Evolutionary conservation across 2,329 filamentous ascomycete species (phyloP).

Genomic region (Apiospora malaysiana): DNA sequence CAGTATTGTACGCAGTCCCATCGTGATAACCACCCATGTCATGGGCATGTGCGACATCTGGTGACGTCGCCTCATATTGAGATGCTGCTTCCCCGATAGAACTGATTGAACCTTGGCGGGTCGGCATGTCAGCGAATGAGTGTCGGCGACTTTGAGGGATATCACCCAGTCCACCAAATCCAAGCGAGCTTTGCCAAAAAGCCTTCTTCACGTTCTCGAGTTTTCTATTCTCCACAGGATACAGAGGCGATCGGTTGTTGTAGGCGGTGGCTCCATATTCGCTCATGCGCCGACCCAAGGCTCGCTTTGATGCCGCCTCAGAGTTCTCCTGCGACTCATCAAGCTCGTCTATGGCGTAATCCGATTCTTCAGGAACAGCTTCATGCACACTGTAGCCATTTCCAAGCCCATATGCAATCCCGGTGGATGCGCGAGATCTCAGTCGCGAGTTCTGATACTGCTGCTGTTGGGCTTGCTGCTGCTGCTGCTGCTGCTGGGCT

Average conservation of each 20-base stretch:
- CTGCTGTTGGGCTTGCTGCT: constrained; percentile 34
- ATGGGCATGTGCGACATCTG: constrained; percentile 50
- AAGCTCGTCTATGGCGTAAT: constrained; percentile 75
- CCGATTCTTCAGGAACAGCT: constrained; percentile 67
- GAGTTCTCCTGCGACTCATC: constrained; percentile 65
- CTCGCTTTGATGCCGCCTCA: constrained; percentile 47
- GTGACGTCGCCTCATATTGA: constrained; percentile 51
- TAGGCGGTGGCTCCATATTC: constrained; percentile 56
- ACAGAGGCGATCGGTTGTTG: constrained; percentile 47
- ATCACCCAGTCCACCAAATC: constrained; percentile 66
- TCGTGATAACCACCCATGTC: constrained; percentile 52
- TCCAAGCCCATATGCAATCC: constrained; percentile 56
- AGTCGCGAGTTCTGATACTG: constrained; percentile 61
- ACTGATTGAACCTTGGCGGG: constrained; percentile 67
- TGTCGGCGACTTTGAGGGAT: constrained; percentile 78
- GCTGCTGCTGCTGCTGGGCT: not conserved
- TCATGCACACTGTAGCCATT: constrained; percentile 66
- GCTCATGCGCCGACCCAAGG: constrained; percentile 60
- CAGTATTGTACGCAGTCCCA: constrained; percentile 42
- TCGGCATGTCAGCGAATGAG: constrained; percentile 76
- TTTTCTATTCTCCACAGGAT: constrained; percentile 65
- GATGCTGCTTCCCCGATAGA: constrained; percentile 60
- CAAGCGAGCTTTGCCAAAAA: constrained; percentile 75
- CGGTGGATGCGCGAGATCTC: constrained; percentile 64
- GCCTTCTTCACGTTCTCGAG: constrained; percentile 70